Conservation (phyloP, 306 rosid genomes). For the Calophaca sinica region DNA sequence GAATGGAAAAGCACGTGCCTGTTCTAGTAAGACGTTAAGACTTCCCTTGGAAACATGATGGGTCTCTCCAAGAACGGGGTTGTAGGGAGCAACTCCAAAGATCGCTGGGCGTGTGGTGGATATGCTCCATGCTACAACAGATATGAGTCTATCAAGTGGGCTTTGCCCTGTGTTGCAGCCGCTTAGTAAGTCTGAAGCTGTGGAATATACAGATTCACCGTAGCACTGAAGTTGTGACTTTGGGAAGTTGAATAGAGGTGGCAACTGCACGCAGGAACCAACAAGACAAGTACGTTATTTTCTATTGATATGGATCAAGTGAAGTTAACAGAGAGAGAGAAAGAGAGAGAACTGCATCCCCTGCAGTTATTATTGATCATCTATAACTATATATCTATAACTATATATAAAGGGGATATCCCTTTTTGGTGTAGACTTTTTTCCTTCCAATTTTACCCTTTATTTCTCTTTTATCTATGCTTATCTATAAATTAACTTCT, state of each 20-base stretch:
- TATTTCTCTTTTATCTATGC: too few species aligned
- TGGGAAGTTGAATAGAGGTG: constrained; percentile 83
- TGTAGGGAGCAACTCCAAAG: constrained; percentile 84
- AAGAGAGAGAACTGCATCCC: too few species aligned
- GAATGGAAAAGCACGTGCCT: constrained; percentile 54
- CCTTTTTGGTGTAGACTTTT: too few species aligned
- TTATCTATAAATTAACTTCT: too few species aligned
- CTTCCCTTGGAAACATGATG: constrained; percentile 83
- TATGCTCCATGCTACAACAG: constrained; percentile 78
- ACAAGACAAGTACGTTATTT: not conserved
- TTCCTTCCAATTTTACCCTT: too few species aligned
- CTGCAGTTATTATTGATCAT: too few species aligned
- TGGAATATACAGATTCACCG: constrained; percentile 79
- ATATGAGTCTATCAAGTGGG: constrained; percentile 67
- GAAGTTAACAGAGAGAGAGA: too few species aligned
- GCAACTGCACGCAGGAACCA: constrained; percentile 58
- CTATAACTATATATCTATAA: too few species aligned
- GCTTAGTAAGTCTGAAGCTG: constrained; percentile 60
- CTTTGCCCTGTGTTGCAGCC: constrained; percentile 63
- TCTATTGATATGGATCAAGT: too few species aligned
- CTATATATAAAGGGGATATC: too few species aligned
- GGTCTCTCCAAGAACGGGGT: constrained; percentile 95
- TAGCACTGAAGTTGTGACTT: constrained; percentile 94
- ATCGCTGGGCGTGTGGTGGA: constrained; percentile 76
- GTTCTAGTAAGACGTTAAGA: constrained; percentile 81